phyloP scores from a whole-genome alignment of 345 rosid species.

The Lumnitzera racemosa region DNA sequence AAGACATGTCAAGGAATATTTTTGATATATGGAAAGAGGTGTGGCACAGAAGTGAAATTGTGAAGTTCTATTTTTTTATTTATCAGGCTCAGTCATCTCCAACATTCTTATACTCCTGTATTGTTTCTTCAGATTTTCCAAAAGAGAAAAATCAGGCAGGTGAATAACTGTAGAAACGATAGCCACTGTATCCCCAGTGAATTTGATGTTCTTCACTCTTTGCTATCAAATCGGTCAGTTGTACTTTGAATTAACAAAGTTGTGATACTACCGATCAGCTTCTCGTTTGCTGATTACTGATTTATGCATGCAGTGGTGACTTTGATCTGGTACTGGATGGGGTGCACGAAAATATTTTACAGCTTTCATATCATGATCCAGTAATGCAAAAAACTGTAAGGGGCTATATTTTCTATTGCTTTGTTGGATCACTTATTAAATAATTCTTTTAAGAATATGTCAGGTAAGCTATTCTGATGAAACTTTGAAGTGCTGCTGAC shows the following conservation, averaged over 20 bases:
- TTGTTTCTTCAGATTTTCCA: slow-evolving; percentile 59
- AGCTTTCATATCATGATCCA: slow-evolving; percentile 90
- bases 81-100: not conserved
- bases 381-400: slow-evolving; percentile 88
- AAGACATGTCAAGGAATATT: slow-evolving; percentile 75
- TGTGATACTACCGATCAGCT: too few species aligned
- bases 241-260: not conserved
- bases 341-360: slow-evolving; percentile 78
- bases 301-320: slow-evolving; percentile 64
- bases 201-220: slow-evolving; percentile 55
- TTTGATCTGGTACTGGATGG: slow-evolving; percentile 83
- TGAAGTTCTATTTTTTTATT: not conserved
- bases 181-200: slow-evolving; percentile 32
- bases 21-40: slow-evolving; percentile 99
- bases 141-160: slow-evolving; percentile 54
- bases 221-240: slow-evolving; percentile 63
- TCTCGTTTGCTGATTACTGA: too few species aligned
- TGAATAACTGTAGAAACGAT: slow-evolving; percentile 26
- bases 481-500: too few species aligned
- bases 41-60: slow-evolving; percentile 3
- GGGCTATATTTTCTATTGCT: slow-evolving; percentile 9
- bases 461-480: slow-evolving; percentile 4
- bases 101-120: slow-evolving; percentile 2
- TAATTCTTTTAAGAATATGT: slow-evolving; percentile 5
- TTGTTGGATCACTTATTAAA: slow-evolving; percentile 6